Evolutionary conservation across 257 asterid species (phyloP).

Genomic region (Voacanga thouarsii): DNA sequence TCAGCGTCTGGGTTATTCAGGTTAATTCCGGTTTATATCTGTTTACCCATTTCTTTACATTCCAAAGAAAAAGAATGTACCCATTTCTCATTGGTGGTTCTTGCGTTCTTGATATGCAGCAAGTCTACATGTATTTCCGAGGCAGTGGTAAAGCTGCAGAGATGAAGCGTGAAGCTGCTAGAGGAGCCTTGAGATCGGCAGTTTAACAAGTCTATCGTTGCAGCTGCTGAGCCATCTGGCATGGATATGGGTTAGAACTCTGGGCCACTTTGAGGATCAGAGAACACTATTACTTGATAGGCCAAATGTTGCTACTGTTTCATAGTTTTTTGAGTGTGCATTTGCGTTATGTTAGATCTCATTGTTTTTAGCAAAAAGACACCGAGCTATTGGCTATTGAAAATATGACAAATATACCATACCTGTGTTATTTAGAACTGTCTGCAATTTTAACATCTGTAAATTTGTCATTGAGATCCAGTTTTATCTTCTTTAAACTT

Average conservation of each 20-base stretch:
- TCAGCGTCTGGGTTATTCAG: conserved; percentile 98
- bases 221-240: not conserved
- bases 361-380: not conserved
- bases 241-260: not conserved
- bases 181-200: conserved; percentile 49
- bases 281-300: not conserved
- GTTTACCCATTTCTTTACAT: not conserved
- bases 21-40: conserved; percentile 23
- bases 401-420: not conserved
- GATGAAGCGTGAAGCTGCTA: conserved; percentile 52
- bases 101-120: conserved; percentile 31
- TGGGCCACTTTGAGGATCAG: not conserved
- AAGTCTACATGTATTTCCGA: conserved; percentile 60
- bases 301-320: not conserved
- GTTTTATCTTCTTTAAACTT: not conserved
- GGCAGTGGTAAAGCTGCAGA: conserved; percentile 54
- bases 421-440: not conserved
- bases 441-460: conserved; percentile 8
- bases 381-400: not conserved
- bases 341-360: not conserved
- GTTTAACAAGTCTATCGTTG: conserved; percentile 11
- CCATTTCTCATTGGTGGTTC: not conserved
- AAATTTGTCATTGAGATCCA: conserved; percentile 1
- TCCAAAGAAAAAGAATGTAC: not conserved
- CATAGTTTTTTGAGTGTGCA: not conserved